Conservation (phyloP, 768 basidiomycete genomes). For the Russula sp. region DNA sequence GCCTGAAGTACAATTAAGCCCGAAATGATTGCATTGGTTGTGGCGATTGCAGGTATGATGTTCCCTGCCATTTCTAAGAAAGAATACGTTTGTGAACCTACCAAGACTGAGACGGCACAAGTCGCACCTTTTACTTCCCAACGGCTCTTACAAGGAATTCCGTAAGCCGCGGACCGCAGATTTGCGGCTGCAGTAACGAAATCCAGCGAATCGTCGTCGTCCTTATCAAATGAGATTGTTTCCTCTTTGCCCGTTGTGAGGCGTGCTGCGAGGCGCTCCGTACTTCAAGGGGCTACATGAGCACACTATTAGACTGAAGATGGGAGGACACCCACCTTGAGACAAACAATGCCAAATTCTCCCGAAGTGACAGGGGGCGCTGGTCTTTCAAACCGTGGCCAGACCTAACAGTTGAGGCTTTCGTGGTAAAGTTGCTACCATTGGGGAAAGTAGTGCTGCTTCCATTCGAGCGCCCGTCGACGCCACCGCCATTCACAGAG, state of each 20-base stretch:
- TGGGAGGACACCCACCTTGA: conserved; percentile 53
- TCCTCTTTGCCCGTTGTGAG: conserved; percentile 54
- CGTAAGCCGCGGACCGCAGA: conserved; percentile 84
- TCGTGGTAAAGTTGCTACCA: conserved; percentile 6
- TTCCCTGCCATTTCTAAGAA: conserved; percentile 94
- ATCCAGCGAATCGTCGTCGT: conserved; percentile 94
- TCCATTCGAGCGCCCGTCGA: conserved; percentile 19
- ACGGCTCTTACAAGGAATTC: conserved; percentile 80
- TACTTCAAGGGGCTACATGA: conserved; percentile 40
- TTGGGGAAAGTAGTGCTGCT: conserved; percentile 20
- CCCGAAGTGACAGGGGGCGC: conserved; percentile 63
- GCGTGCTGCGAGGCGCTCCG: conserved; percentile 69
- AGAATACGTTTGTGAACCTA: background rate
- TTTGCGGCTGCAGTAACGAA: conserved; percentile 96
- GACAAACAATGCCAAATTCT: conserved; percentile 78
- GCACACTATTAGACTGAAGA: background rate
- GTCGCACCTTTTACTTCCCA: conserved; percentile 92
- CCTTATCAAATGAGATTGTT: conserved; percentile 90
- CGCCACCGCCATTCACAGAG: conserved; percentile 21
- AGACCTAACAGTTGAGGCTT: conserved; percentile 1
- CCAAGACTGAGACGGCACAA: background rate
- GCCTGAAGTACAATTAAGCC: conserved; percentile 94
- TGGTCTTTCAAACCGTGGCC: conserved; percentile 69
- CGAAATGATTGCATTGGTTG: conserved; percentile 96
- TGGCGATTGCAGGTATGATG: conserved; percentile 98